phyloP scores from a whole-genome alignment of 805 yeast genomes.

The Wickerhamiella sergipiensis region DNA sequence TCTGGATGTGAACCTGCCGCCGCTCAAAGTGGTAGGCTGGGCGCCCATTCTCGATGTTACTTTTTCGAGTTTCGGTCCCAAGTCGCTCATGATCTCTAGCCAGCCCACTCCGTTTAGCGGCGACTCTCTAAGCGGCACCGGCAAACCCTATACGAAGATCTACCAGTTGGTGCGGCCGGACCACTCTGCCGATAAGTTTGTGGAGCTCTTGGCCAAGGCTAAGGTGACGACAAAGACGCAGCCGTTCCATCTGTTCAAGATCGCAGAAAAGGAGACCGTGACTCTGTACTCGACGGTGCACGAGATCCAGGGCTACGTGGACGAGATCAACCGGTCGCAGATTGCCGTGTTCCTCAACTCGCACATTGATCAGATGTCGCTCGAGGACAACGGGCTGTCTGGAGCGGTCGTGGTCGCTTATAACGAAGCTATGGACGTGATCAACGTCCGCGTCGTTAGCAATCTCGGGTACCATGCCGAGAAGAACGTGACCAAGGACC shows the following conservation, averaged over 20 bases:
- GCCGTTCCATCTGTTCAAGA: constrained; percentile 73
- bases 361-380: constrained; percentile 26
- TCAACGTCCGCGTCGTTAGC: constrained; percentile 16
- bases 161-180: constrained; percentile 19
- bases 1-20: constrained; percentile 43
- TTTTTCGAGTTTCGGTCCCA: constrained; percentile 13
- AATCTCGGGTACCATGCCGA: constrained; percentile 17
- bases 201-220: constrained; percentile 52
- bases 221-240: constrained; percentile 62
- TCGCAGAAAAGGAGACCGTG: constrained; percentile 19
- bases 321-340: constrained; percentile 35
- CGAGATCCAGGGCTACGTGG: constrained; percentile 23
- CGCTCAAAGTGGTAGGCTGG: constrained; percentile 56
- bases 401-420: constrained; percentile 38
- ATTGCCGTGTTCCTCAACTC: constrained; percentile 55
- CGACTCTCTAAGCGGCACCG: not conserved
- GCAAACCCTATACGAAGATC: constrained; percentile 7
- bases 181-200: constrained; percentile 29
- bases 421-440: constrained; percentile 16
- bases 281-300: constrained; percentile 25
- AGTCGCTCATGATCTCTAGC: constrained; percentile 8
- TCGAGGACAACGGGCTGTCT: constrained; percentile 29
- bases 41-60: constrained; percentile 41
- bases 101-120: constrained; percentile 6
- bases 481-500: constrained; percentile 20